Base-by-base conservation (phyloP, 306 rosid species). In the Citrullus colocynthis region DNA sequence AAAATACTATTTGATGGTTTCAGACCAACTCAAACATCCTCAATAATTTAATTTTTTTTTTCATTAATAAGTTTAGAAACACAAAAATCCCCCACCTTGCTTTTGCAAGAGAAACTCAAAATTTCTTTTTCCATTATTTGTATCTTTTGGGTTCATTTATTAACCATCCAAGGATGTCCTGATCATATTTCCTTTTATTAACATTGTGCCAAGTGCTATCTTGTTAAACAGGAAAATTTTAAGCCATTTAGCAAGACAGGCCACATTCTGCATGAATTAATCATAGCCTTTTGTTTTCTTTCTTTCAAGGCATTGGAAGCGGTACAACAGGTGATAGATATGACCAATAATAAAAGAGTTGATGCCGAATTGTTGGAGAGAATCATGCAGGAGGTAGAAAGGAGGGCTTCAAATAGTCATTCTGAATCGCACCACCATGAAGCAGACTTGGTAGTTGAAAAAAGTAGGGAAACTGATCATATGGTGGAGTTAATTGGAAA, bases 281-380 rank as follows among this genome's bases (percentile, higher is more conserved):
- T 48, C 21, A 24, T 14, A 1, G 42, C 6, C 30, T 12, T 15
- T 49, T 49, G 28, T 28, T 49, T 76, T 80, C 37, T 60, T 39
- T 51, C 45, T 48, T 87, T 80, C 80, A 69, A 95, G 98, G 98
- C 97, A 75, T 85, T 92, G 82, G 97, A 95, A 82, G 96, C 91
- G 45, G 81, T 73, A 55, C 86, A 87, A 83, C 90, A 80, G 96
- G 90, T 89, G 81, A 86, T 86, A 85, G 92, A 89, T 80, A 61
- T 88, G 32, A 81, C 86, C 60, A 88, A 78, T 48, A 84, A 85
- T 82, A 92, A 89, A 75, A 89, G 93, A 86, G 86, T 90, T 59
- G 93, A 89, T 78, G 57, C 71, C 39, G 91, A 81, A 69, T 82
- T 95, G 69, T 57, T 92, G 71, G 96, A 88, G 81, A 88, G 88